phyloP scores from a whole-genome alignment of 495 filamentous ascomycete species.

The Aspergillus wentii region DNA sequence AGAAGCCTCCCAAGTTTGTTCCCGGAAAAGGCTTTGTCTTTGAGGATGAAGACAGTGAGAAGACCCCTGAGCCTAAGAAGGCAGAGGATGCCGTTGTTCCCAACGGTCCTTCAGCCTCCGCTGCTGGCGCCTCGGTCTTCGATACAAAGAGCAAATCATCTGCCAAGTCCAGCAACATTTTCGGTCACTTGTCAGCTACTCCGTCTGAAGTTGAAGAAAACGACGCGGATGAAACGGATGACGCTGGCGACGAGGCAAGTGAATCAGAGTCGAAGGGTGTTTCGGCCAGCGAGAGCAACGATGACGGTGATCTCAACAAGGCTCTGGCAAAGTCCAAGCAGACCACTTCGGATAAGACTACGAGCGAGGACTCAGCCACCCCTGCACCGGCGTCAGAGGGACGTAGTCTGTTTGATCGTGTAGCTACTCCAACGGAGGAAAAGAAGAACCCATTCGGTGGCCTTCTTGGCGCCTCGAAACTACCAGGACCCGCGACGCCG shows the following conservation, averaged over 20 bases:
- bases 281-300: conserved; percentile 15
- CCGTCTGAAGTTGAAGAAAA: conserved; percentile 40
- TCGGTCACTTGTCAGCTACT: conserved; percentile 55
- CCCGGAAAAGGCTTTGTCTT: conserved; percentile 41
- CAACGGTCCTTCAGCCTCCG: conserved; percentile 6
- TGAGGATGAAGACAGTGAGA: conserved; percentile 12
- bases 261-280: conserved; percentile 7
- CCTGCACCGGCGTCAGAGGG: conserved; percentile 25
- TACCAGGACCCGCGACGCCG: conserved; percentile 19
- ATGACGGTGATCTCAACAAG: conserved; percentile 20
- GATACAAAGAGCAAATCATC: conserved; percentile 19
- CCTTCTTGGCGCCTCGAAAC: conserved; percentile 19
- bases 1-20: conserved; percentile 33
- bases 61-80: conserved; percentile 9
- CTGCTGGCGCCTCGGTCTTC: conserved; percentile 12
- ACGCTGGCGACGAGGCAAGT: conserved; percentile 16
- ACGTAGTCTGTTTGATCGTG: conserved; percentile 56
- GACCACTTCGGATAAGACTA: conserved; percentile 15
- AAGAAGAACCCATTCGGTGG: conserved; percentile 12
- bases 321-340: conserved; percentile 17
- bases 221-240: conserved; percentile 42
- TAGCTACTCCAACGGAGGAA: conserved; percentile 22
- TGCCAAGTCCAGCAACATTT: conserved; percentile 48
- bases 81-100: conserved; percentile 9
- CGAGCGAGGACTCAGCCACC: conserved; percentile 22